phyloP scores from a whole-genome alignment of 2,329 filamentous ascomycete species.

The Xylaria hypoxylon region DNA sequence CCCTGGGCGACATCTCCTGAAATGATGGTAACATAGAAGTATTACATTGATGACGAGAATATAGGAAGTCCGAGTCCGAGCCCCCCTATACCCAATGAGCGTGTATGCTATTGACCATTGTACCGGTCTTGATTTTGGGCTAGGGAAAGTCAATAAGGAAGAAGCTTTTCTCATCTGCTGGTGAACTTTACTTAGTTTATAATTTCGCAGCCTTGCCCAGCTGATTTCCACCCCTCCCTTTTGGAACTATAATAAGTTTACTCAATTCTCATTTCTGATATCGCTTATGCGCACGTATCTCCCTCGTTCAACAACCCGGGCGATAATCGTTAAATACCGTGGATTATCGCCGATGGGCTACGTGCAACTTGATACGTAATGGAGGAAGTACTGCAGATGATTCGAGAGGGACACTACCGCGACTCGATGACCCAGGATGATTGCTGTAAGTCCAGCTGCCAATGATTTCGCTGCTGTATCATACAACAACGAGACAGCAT shows the following conservation, averaged over 20 bases:
- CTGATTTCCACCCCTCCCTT: not conserved
- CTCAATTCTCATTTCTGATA: not conserved
- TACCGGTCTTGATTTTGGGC: too few relatives aligned
- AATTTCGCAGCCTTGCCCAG: too few relatives aligned
- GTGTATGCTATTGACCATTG: not conserved
- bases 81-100: too few relatives aligned
- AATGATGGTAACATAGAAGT: not conserved
- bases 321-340: not conserved
- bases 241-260: not conserved
- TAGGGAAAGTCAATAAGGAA: not conserved
- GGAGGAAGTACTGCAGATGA: not conserved
- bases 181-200: not conserved
- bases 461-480: not conserved
- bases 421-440: not conserved
- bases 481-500: not conserved
- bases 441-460: not conserved
- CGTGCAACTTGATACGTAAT: not conserved
- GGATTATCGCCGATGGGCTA: not conserved
- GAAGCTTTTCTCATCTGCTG: not conserved
- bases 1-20: not conserved
- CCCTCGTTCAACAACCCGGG: not conserved
- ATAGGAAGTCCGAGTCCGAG: too few relatives aligned
- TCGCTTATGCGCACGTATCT: not conserved
- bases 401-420: too few relatives aligned
- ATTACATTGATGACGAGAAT: too few relatives aligned